Conservation (phyloP, 2,329 filamentous ascomycete genomes). For the Thelonectria olida region DNA sequence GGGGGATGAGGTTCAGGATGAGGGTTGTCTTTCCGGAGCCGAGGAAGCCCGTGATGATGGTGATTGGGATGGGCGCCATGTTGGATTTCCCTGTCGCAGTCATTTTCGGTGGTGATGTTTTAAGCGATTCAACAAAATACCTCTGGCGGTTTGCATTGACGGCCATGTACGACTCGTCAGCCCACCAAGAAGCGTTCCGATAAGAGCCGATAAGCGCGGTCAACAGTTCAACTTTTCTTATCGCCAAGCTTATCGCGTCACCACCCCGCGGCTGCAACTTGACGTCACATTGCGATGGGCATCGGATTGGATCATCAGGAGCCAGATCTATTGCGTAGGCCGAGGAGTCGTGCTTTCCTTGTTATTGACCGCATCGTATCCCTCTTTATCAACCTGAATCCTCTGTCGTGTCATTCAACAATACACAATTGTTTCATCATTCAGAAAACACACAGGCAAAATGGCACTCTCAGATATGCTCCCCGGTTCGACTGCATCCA, state of each 20-base stretch:
- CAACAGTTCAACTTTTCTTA: constrained; percentile 21
- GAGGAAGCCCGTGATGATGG: constrained; percentile 94
- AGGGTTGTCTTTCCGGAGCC: constrained; percentile 97
- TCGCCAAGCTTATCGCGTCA: constrained; percentile 24
- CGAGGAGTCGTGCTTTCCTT: constrained; percentile 2
- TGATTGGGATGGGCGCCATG: constrained; percentile 84
- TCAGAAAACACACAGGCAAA: no score
- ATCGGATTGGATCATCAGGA: constrained; percentile 1
- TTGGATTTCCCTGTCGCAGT: constrained; percentile 9
- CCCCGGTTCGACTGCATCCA: constrained; percentile 15
- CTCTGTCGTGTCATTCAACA: no score
- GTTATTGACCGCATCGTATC: neutral
- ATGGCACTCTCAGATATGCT: constrained; percentile 28
- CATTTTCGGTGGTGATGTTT: neutral
- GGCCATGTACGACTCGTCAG: constrained; percentile 28
- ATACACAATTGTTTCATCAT: no score
- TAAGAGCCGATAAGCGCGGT: constrained; percentile 32
- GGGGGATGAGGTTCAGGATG: constrained; percentile 91
- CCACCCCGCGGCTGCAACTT: constrained; percentile 31
- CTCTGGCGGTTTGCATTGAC: constrained; percentile 26
- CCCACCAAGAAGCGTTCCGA: constrained; percentile 32
- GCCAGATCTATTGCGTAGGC: constrained; percentile 36
- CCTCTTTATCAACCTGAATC: no score
- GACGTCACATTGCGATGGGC: constrained; percentile 30
- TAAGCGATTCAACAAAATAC: constrained; percentile 28